Conservation (phyloP, 2,329 filamentous ascomycete genomes). For the Monascus ruber region DNA sequence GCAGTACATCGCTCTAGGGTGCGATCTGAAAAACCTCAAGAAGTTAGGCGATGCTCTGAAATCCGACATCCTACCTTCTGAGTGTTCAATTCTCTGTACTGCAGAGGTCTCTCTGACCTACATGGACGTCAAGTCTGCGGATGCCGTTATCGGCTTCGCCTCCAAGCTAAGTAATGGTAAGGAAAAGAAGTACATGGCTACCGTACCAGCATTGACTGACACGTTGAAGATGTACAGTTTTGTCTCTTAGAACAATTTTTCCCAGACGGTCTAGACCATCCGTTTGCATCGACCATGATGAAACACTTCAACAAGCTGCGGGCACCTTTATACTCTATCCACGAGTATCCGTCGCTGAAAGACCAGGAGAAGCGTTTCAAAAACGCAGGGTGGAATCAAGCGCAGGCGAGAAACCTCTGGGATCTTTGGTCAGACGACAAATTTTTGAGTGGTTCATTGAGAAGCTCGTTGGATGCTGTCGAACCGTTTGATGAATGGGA, state of each 20-base stretch:
- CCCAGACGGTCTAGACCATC: constrained; percentile 64
- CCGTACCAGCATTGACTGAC: constrained; percentile 2
- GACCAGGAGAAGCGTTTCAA: constrained; percentile 59
- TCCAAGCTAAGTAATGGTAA: constrained; percentile 56
- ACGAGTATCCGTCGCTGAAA: constrained; percentile 54
- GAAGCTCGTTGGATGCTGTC: constrained; percentile 52
- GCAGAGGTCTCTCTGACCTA: constrained; percentile 89
- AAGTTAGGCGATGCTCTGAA: constrained; percentile 50
- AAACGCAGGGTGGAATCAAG: constrained; percentile 54
- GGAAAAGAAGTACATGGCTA: constrained; percentile 8
- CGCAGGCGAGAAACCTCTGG: constrained; percentile 62
- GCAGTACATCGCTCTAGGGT: constrained; percentile 68
- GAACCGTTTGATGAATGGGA: constrained; percentile 96
- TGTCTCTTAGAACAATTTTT: constrained; percentile 79
- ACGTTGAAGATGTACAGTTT: constrained; percentile 52
- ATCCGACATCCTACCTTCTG: constrained; percentile 44
- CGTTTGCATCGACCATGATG: constrained; percentile 80
- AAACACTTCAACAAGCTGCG: constrained; percentile 70
- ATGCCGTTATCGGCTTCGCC: constrained; percentile 70
- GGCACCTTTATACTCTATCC: constrained; percentile 64
- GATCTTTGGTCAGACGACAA: constrained; percentile 62
- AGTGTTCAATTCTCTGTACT: constrained; percentile 61
- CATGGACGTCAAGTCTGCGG: constrained; percentile 63
- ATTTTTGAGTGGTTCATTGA: constrained; percentile 52
- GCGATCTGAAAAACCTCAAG: constrained; percentile 60